Percentiles rank a stretch among this genome's conserved stretches.
phyloP scores from a whole-genome alignment of 768 basidiomycete genomes.

The Xerocomellus amylosporus region DNA sequence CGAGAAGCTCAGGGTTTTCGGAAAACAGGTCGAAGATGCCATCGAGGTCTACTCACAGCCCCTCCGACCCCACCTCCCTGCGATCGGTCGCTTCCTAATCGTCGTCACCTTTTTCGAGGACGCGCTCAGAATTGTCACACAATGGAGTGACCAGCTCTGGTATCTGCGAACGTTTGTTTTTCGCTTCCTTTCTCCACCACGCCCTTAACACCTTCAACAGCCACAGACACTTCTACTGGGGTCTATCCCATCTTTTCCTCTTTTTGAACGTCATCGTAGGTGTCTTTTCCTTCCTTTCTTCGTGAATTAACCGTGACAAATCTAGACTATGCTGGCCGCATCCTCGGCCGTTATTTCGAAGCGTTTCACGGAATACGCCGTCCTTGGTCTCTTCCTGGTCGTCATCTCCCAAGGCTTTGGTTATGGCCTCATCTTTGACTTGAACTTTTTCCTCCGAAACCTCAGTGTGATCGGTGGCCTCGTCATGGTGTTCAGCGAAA shows the following conservation, averaged over 20 bases:
- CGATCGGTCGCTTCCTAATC: conserved; percentile 93
- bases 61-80: conserved; percentile 89
- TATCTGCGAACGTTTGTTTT: conserved; percentile 86
- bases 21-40: conserved; percentile 82
- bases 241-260: conserved; percentile 91
- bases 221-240: conserved; percentile 95
- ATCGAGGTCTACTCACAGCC: conserved; percentile 93
- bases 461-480: conserved; percentile 96
- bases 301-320: not conserved
- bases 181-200: not conserved
- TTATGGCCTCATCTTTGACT: conserved; percentile 98
- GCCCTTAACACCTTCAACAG: conserved; percentile 40
- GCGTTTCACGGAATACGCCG: conserved; percentile 83
- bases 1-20: conserved; percentile 68
- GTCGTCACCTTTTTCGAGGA: conserved; percentile 99
- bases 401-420: conserved; percentile 96
- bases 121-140: conserved; percentile 86
- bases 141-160: conserved; percentile 98
- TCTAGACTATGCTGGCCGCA: conserved; percentile 82
- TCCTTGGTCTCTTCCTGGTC: conserved; percentile 84
- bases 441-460: conserved; percentile 99
- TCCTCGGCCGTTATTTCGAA: conserved; percentile 86
- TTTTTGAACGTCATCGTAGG: conserved; percentile 87
- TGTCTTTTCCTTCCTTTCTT: conserved; percentile 10
- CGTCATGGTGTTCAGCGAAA: conserved; percentile 98